Evolutionary conservation across 176 grass and related monocot species (phyloP), one percentile per base, ranked within the genome.

Genomic region (Lolium perenne): DNA sequence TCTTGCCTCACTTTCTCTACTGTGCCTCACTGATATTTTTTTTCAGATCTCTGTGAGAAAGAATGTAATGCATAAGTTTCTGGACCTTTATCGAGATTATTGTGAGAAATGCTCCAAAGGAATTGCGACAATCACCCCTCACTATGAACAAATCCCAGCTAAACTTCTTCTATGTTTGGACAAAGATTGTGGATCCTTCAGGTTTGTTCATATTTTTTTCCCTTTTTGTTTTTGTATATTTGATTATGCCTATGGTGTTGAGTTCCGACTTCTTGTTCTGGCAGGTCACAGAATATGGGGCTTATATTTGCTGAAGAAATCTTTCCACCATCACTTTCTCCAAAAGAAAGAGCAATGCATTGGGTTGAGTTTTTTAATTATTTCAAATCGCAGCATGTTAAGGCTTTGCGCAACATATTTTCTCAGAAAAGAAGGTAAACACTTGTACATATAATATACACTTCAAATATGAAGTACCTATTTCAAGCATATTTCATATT

Each of bases 111-210:
- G 96, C 66, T 91, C 92, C 41, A 95, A 95, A 85, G 91, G 95
- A 61, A 82, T 68, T 85, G 65, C 76, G 38, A 26, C 68, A 76
- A 79, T 92, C 57, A 91, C 85, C 72, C 62, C 83, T 71, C 72
- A 91, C 66, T 98, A 95, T 86, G 96, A 95, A 82, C 84, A 94
- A 92, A 95, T 98, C 74, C 96, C 93, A 3, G 93, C 90, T 80
- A 95, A 95, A 89, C 83, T 95, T 72, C 71, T 94, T 56, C 90
- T 92, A 77, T 95, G 88, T 81, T 90, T 98, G n/a, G 82, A 98
- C 55, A 95, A 92, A 88, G 93, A 94, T 67, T 84, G 86, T 65
- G 90, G 89, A 80, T 84, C 80, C 20, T 95, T 94, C 81, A 95
- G 96, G 96, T 98, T 64, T 70, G 88, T 80, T 76, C 53, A 48